Percentiles rank a stretch among this genome's conserved stretches.
Conservation (phyloP, 805 yeast species). For the Yarrowia yakushimensis region DNA sequence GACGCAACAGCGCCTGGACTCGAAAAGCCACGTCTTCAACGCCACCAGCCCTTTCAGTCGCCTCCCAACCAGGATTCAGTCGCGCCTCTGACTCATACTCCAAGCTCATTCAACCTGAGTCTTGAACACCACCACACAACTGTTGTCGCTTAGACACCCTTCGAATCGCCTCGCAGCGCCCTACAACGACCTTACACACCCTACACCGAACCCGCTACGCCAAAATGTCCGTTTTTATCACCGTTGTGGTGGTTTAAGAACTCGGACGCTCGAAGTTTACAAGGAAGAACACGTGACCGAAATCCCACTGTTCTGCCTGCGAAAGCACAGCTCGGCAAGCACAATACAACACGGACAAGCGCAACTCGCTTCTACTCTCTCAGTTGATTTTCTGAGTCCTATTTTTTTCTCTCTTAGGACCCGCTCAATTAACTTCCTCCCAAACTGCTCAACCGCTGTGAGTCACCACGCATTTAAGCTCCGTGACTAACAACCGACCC, state of each 20-base stretch:
- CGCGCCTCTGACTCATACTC: background rate
- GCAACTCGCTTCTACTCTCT: background rate
- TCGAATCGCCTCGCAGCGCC: background rate
- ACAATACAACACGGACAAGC: background rate
- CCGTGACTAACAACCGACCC: constrained; percentile 25
- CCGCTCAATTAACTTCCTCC: constrained; percentile 11
- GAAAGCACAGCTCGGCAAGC: background rate
- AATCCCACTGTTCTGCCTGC: constrained; percentile 15
- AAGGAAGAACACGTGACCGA: constrained; percentile 21
- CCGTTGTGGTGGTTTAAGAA: constrained; percentile 19
- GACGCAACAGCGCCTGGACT: constrained; percentile 9
- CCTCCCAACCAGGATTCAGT: background rate
- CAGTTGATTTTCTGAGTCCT: background rate
- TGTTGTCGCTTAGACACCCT: constrained; percentile 13
- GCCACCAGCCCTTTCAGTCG: background rate
- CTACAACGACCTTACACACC: background rate
- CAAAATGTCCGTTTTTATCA: constrained; percentile 20
- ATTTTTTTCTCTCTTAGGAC: background rate
- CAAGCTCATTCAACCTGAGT: background rate
- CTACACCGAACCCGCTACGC: background rate
- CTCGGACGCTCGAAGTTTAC: constrained; percentile 21
- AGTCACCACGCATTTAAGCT: constrained; percentile 13
- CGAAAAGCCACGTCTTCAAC: background rate
- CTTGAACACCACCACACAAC: background rate
- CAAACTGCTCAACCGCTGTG: constrained; percentile 3